Evolutionary conservation across 2,329 filamentous ascomycete genomes (phyloP).

Genomic region (Colletotrichum chlorophyti): DNA sequence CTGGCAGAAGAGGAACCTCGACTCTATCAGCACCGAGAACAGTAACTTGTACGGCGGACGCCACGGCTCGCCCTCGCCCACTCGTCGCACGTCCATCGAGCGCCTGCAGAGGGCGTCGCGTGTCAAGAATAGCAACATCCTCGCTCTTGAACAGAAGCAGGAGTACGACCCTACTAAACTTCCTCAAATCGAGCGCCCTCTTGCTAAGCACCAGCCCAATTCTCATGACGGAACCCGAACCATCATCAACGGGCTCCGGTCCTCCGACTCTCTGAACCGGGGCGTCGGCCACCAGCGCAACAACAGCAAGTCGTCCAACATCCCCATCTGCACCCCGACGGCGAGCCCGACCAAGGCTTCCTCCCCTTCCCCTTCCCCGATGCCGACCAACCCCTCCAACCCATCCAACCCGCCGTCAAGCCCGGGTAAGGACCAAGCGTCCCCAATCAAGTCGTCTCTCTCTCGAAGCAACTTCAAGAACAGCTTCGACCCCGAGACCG

Average conservation of each 20-base stretch:
- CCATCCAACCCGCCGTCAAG: constrained; percentile 45
- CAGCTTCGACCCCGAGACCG: constrained; percentile 72
- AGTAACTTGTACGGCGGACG: constrained; percentile 67
- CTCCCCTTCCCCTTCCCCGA: background rate
- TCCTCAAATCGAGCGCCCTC: constrained; percentile 80
- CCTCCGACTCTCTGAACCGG: constrained; percentile 51
- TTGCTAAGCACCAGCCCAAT: constrained; percentile 79
- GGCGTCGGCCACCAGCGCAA: constrained; percentile 53
- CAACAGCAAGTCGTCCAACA: constrained; percentile 64
- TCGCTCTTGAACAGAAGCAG: constrained; percentile 88
- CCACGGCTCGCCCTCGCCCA: constrained; percentile 70
- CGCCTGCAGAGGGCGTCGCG: constrained; percentile 92
- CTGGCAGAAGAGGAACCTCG: constrained; percentile 82
- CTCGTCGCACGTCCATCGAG: constrained; percentile 90
- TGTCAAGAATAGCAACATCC: constrained; percentile 98
- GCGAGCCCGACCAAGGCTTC: constrained; percentile 35
- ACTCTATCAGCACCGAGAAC: constrained; percentile 70
- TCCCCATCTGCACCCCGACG: constrained; percentile 64
- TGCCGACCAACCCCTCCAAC: constrained; percentile 30
- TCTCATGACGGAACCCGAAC: constrained; percentile 65
- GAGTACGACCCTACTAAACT: constrained; percentile 87
- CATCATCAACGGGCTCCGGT: constrained; percentile 55
- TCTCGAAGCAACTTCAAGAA: constrained; percentile 71
- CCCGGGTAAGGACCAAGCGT: constrained; percentile 74
- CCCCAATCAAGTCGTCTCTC: constrained; percentile 90